Percentiles rank a stretch among this genome's conserved stretches.
These are phyloP conservation scores for Boletales sp. DNA, from an alignment of 768 basidiomycete genomes.

Conservation along the genomic window DNA sequence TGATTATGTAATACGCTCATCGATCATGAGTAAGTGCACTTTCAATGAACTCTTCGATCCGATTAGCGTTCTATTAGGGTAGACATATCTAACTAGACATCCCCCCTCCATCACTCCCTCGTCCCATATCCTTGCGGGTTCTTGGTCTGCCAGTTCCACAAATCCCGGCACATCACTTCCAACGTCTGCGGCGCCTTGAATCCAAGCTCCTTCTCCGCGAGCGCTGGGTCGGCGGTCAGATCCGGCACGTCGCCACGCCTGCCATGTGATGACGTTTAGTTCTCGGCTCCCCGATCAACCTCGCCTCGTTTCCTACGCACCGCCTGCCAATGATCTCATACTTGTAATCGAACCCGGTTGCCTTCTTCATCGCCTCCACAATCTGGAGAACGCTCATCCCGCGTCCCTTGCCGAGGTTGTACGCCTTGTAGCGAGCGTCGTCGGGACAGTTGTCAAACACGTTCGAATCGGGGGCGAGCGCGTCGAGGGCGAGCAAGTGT, in stretches of 20 bases:
- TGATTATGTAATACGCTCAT: not conserved
- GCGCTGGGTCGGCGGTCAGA: slow-evolving; percentile 86
- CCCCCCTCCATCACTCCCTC: slow-evolving; percentile 16
- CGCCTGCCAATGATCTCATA: slow-evolving; percentile 88
- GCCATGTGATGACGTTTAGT: slow-evolving; percentile 8
- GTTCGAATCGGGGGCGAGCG: slow-evolving; percentile 57
- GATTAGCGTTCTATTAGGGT: slow-evolving; percentile 15
- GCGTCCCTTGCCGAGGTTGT: slow-evolving; percentile 93
- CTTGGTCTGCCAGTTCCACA: slow-evolving; percentile 99
- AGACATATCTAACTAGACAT: slow-evolving; percentile 9
- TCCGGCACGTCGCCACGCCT: slow-evolving; percentile 96
- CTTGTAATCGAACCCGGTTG: slow-evolving; percentile 84
- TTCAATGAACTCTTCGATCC: too few relatives aligned
- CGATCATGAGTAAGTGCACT: slow-evolving; percentile 8
- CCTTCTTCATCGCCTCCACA: slow-evolving; percentile 89
- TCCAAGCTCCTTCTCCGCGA: slow-evolving; percentile 91
- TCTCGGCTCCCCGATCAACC: not conserved
- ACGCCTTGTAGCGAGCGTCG: slow-evolving; percentile 78
- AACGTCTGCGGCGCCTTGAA: slow-evolving; percentile 81
- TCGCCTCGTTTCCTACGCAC: slow-evolving; percentile 44
- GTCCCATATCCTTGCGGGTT: slow-evolving; percentile 73
- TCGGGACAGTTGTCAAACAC: slow-evolving; percentile 52
- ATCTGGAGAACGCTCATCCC: slow-evolving; percentile 94
- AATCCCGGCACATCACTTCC: slow-evolving; percentile 91
- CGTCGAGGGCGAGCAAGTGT: slow-evolving; percentile 87